A percentile compares a stretch with the other conserved stretches of the same genome.
Evolutionary conservation across 257 asterid species (phyloP).

Genomic region (Primulina eburnea): DNA sequence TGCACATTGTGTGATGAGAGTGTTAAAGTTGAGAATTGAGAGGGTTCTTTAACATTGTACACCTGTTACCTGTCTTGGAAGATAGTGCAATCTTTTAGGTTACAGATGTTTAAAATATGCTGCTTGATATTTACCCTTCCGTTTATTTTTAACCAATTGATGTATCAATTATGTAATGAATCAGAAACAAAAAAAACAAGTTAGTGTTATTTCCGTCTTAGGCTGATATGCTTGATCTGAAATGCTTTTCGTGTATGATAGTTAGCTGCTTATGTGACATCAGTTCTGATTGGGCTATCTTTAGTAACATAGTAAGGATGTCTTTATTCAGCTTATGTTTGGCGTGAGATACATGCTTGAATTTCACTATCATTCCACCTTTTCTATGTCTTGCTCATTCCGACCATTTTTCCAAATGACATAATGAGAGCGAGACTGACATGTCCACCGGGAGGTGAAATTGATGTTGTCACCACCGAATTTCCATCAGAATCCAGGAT

Average conservation of each 20-base stretch:
- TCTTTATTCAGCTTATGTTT: neutral
- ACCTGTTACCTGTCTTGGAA: neutral
- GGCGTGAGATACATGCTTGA: too few relatives aligned
- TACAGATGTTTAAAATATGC: neutral
- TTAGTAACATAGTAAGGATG: too few relatives aligned
- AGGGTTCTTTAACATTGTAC: neutral
- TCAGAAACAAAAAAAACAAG: neutral
- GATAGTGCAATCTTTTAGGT: neutral
- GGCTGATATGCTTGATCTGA: neutral
- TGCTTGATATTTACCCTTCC: neutral
- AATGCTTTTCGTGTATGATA: neutral
- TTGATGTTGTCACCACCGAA: too few relatives aligned
- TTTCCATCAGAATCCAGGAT: too few relatives aligned
- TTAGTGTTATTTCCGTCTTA: neutral
- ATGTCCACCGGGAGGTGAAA: too few relatives aligned
- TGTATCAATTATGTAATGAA: neutral
- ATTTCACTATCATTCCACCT: too few relatives aligned
- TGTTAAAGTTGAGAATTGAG: neutral
- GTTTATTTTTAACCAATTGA: neutral
- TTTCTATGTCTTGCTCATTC: too few relatives aligned
- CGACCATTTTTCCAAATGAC: too few relatives aligned
- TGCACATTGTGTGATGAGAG: constrained; percentile 29
- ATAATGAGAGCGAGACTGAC: too few relatives aligned
- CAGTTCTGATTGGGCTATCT: too few relatives aligned
- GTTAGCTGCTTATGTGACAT: too few relatives aligned